Evolutionary conservation across 306 rosid species (phyloP), one percentile per base, ranked within the genome.

Genomic region (Cicer arietinum): DNA sequence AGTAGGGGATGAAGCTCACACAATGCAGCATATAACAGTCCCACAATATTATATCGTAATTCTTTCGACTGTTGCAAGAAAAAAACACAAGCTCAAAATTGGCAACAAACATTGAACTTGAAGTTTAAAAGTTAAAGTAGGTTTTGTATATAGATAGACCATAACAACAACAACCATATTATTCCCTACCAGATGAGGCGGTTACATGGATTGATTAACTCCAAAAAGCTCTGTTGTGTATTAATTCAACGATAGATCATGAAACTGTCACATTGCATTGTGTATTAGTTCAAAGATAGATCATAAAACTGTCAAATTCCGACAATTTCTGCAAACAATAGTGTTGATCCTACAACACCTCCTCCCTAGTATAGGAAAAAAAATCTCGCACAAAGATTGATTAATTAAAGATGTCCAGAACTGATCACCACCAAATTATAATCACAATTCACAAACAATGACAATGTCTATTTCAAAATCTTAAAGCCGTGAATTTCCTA

Each of bases 1-100:
- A 57, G 14, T 57, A 10, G 63, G 25, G 25, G 62, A 56, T 56
- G 62, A 57, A 22, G 62, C 7, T 57, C 62, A 35, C 20, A 56
- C 39, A 9, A 56, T 10, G 7, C n/a, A 5, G 35, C 22, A 74
- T 13, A 6, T 18, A 60, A 48, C 40, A 45, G 30, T 46, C 56
- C 14, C 20, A 9, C 30, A 57, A 65, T 43, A 57, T 62, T 20
- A 8, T 73, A 14, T 10, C 44, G 60, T 58, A 50, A 54, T 8
- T 58, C 75, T 35, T 48, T 58, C 0, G 46, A 78, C 47, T 25
- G 17, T 42, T 48, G 35, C 7, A n/a, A 41, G 44, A 22, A 40
- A 62, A 42, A 30, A 13, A 39, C 44, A 7, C 56, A 40, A 70
- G 5, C 67, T 16, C 7, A 56, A 56, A 56, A 5, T 4, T 20